phyloP scores from a whole-genome alignment of 306 rosid species.

The Abrus pulchellus region DNA sequence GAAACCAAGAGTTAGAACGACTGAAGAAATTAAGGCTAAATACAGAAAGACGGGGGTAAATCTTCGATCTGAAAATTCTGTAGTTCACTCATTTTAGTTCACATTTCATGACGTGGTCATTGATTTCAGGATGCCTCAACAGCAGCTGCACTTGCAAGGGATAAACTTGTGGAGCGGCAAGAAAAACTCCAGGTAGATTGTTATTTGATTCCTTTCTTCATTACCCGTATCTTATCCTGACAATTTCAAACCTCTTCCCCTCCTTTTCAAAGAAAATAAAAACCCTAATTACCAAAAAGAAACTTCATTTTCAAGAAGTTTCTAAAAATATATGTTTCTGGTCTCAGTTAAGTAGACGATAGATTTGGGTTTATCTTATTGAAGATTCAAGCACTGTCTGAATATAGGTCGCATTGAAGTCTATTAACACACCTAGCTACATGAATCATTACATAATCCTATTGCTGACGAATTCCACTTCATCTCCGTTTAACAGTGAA shows the following conservation, averaged over 20 bases:
- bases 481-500: background rate
- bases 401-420: slow-evolving; percentile 33
- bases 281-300: slow-evolving; percentile 24
- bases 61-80: slow-evolving; percentile 43
- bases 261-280: slow-evolving; percentile 8
- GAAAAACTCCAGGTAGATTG: slow-evolving; percentile 81
- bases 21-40: slow-evolving; percentile 91
- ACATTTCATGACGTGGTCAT: slow-evolving; percentile 41
- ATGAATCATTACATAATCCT: slow-evolving; percentile 22
- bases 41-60: slow-evolving; percentile 73
- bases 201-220: slow-evolving; percentile 41
- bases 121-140: slow-evolving; percentile 74
- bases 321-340: slow-evolving; percentile 8
- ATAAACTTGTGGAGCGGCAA: slow-evolving; percentile 77
- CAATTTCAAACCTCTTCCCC: slow-evolving; percentile 3
- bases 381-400: no score
- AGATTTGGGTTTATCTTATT: slow-evolving; percentile 38
- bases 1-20: slow-evolving; percentile 71
- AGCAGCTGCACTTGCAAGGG: slow-evolving; percentile 82
- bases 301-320: background rate
- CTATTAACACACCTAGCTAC: slow-evolving; percentile 11
- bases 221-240: slow-evolving; percentile 5
- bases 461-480: background rate
- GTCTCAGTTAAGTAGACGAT: background rate
- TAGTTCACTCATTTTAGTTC: slow-evolving; percentile 37